A percentile compares a stretch with the other conserved stretches of the same genome.
phyloP scores from a whole-genome alignment of 2,329 filamentous ascomycete genomes.

The Aspergillus proliferans region DNA sequence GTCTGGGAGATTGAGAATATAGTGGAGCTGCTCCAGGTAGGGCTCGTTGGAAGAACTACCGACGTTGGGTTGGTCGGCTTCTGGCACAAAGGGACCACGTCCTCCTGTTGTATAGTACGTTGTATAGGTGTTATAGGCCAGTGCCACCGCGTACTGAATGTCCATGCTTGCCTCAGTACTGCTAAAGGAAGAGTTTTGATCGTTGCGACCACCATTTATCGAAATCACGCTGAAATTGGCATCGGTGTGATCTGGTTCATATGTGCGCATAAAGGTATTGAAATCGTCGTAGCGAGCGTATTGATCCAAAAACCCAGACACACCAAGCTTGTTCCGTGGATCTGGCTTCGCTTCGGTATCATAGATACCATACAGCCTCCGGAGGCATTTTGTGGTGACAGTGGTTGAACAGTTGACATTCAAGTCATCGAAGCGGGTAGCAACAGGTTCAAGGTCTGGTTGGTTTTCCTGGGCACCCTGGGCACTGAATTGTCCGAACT shows the following conservation, averaged over 20 bases:
- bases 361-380: conserved; percentile 44
- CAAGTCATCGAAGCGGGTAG: conserved; percentile 12
- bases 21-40: conserved; percentile 58
- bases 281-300: conserved; percentile 52
- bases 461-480: conserved; percentile 39
- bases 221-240: conserved; percentile 52
- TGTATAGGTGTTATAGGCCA: conserved; percentile 51
- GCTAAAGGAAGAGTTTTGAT: conserved; percentile 38
- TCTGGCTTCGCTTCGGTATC: conserved; percentile 23
- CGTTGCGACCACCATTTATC: conserved; percentile 52
- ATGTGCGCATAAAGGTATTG: conserved; percentile 49
- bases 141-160: conserved; percentile 53
- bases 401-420: conserved; percentile 32
- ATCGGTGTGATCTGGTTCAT: conserved; percentile 46
- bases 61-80: conserved; percentile 36
- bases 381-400: conserved; percentile 46
- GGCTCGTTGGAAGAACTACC: conserved; percentile 56
- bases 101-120: conserved; percentile 57
- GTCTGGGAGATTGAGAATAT: conserved; percentile 52
- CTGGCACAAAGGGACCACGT: conserved; percentile 46
- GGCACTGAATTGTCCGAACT: conserved; percentile 49
- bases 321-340: conserved; percentile 36
- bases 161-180: conserved; percentile 59
- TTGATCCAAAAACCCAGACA: conserved; percentile 47
- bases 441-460: conserved; percentile 16